Base-by-base conservation (phyloP, 768 basidiomycete genomes). In the Thelephora aurantiotincta region DNA sequence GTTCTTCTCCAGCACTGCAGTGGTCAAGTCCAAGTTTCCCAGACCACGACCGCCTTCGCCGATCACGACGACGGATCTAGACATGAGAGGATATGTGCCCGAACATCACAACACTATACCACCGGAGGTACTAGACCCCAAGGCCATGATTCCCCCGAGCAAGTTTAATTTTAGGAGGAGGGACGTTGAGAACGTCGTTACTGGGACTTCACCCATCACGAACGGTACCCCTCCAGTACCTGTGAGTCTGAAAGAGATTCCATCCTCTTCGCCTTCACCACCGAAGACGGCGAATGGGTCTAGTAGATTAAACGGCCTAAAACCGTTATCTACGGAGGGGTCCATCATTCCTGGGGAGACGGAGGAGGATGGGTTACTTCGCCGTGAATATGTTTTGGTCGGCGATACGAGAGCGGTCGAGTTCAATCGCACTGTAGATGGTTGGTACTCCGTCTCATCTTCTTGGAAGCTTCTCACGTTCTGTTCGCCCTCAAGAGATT, bases 361-460 rank as follows among this genome's bases (percentile, higher is more conserved):
- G 0, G 86, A 88, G 57, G 85, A 89, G 58, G 85, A 88, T 57
- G 83, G 83, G 0, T 67, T 80, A 44, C 69, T 89, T 44, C 73
- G 82, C 46, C 74, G 79, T 52, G 94, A 98, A 57, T 99, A 99
- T 55, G 94, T 98, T 0, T 75, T 99, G 1, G 87, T 98, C 1
- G 92, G 84, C 37, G 91, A 99, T 61, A 78, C 75, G 47, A 73
- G 82, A 44, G 87, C 87, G 1, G 85, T 97, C 2, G 93, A 98
- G 60, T 89, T 97, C 60, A 90, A 89, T 60, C 78, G 79, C 13
- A 77, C 90, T 2, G 83, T 94, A 1, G 94, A 98, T 67, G 93
- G 93, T 86, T 51, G 55, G 78, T 62, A 14, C 20, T 22, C 43
- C 30, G 18, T 45, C 11, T 2, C 35, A 14, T 11, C 14, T 7